Evolutionary conservation across 441 rosid species (phyloP), one percentile per base, ranked within the genome.

Genomic region (Metrosideros polymorpha): DNA sequence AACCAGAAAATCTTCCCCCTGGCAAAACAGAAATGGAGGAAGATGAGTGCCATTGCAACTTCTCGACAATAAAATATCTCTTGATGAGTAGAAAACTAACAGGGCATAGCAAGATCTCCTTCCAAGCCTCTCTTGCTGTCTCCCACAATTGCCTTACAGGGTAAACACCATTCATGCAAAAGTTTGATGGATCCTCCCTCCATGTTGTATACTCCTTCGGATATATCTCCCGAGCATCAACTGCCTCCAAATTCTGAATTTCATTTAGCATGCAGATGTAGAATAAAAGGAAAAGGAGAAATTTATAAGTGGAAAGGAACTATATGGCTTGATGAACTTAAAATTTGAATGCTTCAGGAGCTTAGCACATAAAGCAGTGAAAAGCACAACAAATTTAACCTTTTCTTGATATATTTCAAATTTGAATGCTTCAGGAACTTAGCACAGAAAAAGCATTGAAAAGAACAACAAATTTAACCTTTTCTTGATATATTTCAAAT

Each of bases 231-330:
- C 61, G 90, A 85, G 94, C 96, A 88, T 94, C 95, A 92, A 89
- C 95, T 94, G 96, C 95, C 95, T 93, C 94, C 90, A 90, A 89
- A 91, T 91, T 88, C 95, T 92, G 94, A 91, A 91, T 82, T 76
- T 57, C 83, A 86, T 89, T 93, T 91, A 92, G 92, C 87, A 90
- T 83, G 79, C 39, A 82, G 59, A 42, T 43, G 13, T 22, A 85
- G 49, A 88, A 89, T 61, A 85, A 76, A 71, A 63, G 52, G 57
- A 86, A 63, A 59, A 19, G 59, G 12, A 5, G 0, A 53, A 32
- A 55, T 17, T n/a, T 30, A 82, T 24, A 0, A 0, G 22, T 1
- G 27, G 55, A 82, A 49, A 51, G 0, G 7, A 22, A 35, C 27
- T 12, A 22, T 39, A 39, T 35, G 47, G 27, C 27, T 71, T 0